Conservation (phyloP, 805 yeast genomes). For the Wickerhamiella lipophila region DNA sequence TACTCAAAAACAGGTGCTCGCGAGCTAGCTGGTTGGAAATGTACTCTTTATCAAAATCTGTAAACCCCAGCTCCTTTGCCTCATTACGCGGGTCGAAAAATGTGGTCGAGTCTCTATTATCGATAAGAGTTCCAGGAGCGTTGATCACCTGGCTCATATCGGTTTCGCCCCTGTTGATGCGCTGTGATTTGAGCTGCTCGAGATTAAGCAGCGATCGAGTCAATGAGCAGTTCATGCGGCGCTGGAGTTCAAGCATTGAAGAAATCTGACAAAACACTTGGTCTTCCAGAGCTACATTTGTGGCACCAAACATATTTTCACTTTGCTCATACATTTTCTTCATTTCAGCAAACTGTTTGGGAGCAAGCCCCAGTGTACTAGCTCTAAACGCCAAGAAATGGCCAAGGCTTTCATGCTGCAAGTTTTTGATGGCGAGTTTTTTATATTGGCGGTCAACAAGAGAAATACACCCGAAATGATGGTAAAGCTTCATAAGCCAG, state of each 20-base stretch:
- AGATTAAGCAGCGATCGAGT: conserved; percentile 27
- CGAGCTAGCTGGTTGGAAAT: conserved; percentile 12
- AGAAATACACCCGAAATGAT: conserved; percentile 41
- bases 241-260: conserved; percentile 51
- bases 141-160: conserved; percentile 13
- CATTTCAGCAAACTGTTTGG: conserved; percentile 30
- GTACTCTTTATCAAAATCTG: conserved; percentile 12
- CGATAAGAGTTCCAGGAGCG: conserved; percentile 24
- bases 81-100: conserved; percentile 25
- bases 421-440: conserved; percentile 49
- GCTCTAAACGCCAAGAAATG: conserved; percentile 40
- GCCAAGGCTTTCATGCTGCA: conserved; percentile 59
- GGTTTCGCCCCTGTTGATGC: conserved; percentile 17
- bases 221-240: conserved; percentile 39
- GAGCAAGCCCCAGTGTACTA: conserved; percentile 35
- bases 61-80: conserved; percentile 6
- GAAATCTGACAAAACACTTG: conserved; percentile 52
- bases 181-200: conserved; percentile 22
- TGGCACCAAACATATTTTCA: conserved; percentile 38
- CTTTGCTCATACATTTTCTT: conserved; percentile 42
- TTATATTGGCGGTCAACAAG: conserved; percentile 42
- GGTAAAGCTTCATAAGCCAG: conserved; percentile 58
- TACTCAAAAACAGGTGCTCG: conserved; percentile 13
- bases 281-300: conserved; percentile 43
- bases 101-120: conserved; percentile 49